Evolutionary conservation across 139 green algal genomes (phyloP).

Genomic region (Closterium sp.): DNA sequence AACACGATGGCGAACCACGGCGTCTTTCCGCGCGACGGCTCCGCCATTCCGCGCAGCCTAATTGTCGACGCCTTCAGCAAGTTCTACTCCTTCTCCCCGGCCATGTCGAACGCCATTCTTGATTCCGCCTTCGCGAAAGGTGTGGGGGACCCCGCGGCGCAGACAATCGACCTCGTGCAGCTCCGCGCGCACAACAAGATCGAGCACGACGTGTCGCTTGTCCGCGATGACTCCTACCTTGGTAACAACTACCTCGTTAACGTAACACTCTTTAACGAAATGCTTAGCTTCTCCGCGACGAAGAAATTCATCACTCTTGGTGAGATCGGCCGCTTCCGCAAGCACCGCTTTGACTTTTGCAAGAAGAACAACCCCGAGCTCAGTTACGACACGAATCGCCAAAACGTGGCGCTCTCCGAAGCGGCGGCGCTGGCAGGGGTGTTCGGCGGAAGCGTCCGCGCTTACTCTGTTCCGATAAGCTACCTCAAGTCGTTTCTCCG

Average conservation of each 20-base stretch:
- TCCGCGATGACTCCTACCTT: not conserved
- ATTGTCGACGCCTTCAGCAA: not conserved
- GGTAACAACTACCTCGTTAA: not conserved
- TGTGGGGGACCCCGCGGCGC: not conserved
- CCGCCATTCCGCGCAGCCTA: not conserved
- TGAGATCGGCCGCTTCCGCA: not conserved
- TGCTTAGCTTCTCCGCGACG: not conserved
- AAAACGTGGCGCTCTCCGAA: not conserved
- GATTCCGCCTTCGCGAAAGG: not conserved
- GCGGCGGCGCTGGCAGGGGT: not conserved
- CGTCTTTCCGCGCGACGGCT: not conserved
- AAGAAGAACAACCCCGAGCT: not conserved
- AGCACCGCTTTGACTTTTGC: not conserved
- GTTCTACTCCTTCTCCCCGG: not conserved
- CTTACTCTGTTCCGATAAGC: not conserved
- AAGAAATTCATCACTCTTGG: not conserved
- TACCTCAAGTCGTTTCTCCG: not conserved
- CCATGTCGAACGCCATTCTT: not conserved
- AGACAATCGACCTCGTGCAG: not conserved
- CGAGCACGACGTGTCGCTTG: not conserved
- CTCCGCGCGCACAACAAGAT: not conserved
- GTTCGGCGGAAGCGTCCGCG: not conserved
- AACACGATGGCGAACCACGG: not conserved
- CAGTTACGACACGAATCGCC: not conserved
- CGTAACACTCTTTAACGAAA: not conserved